These are phyloP conservation scores for Psophocarpus tetragonolobus DNA, from an alignment of 306 rosid genomes.

Conservation along the genomic window DNA sequence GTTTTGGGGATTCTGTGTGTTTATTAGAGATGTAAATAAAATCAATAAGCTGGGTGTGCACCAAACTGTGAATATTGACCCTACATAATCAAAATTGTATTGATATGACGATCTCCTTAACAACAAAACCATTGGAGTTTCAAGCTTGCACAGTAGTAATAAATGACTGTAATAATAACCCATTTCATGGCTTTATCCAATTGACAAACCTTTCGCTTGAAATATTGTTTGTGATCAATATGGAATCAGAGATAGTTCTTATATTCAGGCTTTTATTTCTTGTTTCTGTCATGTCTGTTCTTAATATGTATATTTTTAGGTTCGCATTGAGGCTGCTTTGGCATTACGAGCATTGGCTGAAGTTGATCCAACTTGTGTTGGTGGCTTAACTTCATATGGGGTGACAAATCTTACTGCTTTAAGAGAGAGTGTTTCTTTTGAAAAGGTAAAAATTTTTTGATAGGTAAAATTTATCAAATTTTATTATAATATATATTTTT, in stretches of 20 bases:
- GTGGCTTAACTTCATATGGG: slow-evolving; percentile 92
- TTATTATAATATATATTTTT: slow-evolving; percentile 20
- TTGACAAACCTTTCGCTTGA: slow-evolving; percentile 19
- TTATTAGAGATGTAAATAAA: neutral
- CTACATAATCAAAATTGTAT: slow-evolving; percentile 1
- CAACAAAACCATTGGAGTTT: slow-evolving; percentile 14
- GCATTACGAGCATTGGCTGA: slow-evolving; percentile 86
- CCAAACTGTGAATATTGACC: neutral
- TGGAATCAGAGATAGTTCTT: slow-evolving; percentile 11
- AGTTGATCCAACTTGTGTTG: slow-evolving; percentile 97
- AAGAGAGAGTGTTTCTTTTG: slow-evolving; percentile 88
- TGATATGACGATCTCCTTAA: neutral
- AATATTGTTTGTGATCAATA: slow-evolving; percentile 13
- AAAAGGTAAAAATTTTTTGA: no score
- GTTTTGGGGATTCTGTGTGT: neutral
- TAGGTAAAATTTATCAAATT: slow-evolving; percentile 54
- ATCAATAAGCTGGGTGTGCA: neutral
- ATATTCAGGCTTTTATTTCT: neutral
- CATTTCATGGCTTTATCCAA: slow-evolving; percentile 23
- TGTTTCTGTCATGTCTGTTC: slow-evolving; percentile 18
- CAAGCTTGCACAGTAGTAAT: neutral
- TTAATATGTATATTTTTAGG: slow-evolving; percentile 54
- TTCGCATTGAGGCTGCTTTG: slow-evolving; percentile 92
- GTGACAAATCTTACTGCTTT: slow-evolving; percentile 85
- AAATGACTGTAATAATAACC: neutral